Conservation (phyloP, 768 basidiomycete genomes). For the Rhizopogon rudus region DNA sequence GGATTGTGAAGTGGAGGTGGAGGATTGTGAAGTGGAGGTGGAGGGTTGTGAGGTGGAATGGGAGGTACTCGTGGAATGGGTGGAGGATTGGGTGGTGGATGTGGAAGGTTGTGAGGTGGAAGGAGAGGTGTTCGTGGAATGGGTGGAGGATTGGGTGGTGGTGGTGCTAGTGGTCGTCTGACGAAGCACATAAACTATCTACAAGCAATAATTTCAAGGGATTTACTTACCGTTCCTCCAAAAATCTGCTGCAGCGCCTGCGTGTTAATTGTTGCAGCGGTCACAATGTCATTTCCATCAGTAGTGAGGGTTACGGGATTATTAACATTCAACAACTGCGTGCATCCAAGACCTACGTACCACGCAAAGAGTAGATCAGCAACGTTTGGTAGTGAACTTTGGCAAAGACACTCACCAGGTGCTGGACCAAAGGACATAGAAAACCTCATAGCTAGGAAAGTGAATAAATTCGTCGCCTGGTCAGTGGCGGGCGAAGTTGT, state of each 20-base stretch:
- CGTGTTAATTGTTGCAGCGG: constrained; percentile 19
- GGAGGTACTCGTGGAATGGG: too few relatives aligned
- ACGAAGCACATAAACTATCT: not conserved
- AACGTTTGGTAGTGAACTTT: not conserved
- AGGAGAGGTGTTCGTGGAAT: too few relatives aligned
- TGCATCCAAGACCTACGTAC: constrained; percentile 17
- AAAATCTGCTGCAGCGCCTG: constrained; percentile 17
- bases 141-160: not conserved
- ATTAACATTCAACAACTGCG: constrained; percentile 12
- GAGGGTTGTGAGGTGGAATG: not conserved
- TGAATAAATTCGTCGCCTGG: constrained; percentile 19
- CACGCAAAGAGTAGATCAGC: not conserved
- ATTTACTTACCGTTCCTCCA: not conserved
- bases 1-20: not conserved
- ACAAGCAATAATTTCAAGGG: not conserved
- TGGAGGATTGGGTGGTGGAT: not conserved
- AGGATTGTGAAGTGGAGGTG: not conserved
- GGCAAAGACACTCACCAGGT: constrained; percentile 12
- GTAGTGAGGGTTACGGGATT: constrained; percentile 20
- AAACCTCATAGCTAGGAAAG: constrained; percentile 25
- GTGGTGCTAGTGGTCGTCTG: not conserved
- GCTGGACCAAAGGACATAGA: constrained; percentile 18
- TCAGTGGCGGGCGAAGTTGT: constrained; percentile 15
- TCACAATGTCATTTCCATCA: constrained; percentile 21
- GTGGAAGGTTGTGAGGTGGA: not conserved